phyloP scores from a whole-genome alignment of 83 land plant genomes.

The Larix sibirica region DNA sequence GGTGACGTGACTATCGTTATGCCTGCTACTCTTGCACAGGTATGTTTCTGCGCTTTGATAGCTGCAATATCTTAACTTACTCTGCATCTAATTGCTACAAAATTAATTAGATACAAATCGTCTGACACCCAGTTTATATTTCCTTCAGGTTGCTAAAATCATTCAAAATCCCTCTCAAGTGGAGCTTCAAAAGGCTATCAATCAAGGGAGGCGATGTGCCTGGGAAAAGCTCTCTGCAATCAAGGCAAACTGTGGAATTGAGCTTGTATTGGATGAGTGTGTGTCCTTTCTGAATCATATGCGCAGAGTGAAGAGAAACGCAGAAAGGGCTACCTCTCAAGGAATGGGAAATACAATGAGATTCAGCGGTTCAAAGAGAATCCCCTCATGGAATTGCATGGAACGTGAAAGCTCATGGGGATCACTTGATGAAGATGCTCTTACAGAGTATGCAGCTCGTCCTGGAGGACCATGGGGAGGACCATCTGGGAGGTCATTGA shows the following conservation, averaged over 20 bases:
- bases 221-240: slow-evolving; percentile 99
- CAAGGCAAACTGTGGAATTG: slow-evolving; percentile 98
- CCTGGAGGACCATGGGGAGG: slow-evolving; percentile 45
- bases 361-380: slow-evolving; percentile 77
- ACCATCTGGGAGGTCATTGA: slow-evolving; percentile 39
- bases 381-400: slow-evolving; percentile 97
- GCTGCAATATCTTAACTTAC: not conserved
- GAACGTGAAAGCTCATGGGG: slow-evolving; percentile 96
- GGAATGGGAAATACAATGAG: slow-evolving; percentile 40
- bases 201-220: slow-evolving; percentile 94
- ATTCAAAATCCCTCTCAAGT: slow-evolving; percentile 82
- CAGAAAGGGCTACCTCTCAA: slow-evolving; percentile 73
- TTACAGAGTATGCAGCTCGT: slow-evolving; percentile 48
- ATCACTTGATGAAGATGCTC: slow-evolving; percentile 83
- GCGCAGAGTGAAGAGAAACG: slow-evolving; percentile 82
- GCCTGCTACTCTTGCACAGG: slow-evolving; percentile 99
- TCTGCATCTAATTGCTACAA: not conserved
- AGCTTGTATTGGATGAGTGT: slow-evolving; percentile 95
- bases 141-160: slow-evolving; percentile 83
- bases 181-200: slow-evolving; percentile 94
- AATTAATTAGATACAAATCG: not conserved
- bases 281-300: slow-evolving; percentile 94
- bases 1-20: slow-evolving; percentile 98
- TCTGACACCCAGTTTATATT: not conserved
- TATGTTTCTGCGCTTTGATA: slow-evolving; percentile 18